Evolutionary conservation across 1,284 basidiomycete species (phyloP).

Genomic region (Trichosporon sp.): DNA sequence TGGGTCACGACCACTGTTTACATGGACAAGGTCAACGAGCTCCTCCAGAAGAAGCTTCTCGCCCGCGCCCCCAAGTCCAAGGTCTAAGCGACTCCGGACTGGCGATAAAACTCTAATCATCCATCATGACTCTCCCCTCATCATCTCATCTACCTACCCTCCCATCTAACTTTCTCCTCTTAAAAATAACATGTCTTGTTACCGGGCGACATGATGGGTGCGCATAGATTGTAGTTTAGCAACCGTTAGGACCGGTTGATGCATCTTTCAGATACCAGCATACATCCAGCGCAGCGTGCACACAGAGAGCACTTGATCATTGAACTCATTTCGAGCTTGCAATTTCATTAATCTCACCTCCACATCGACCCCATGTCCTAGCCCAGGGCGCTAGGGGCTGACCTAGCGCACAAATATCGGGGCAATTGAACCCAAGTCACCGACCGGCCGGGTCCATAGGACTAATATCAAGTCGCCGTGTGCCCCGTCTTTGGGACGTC

Average conservation of each 20-base stretch:
- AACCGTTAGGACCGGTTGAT: constrained; percentile 19
- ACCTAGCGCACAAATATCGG: constrained; percentile 1
- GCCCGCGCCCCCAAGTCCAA: constrained; percentile 31
- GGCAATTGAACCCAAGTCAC: not conserved
- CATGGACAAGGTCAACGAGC: constrained; percentile 73
- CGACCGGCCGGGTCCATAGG: constrained; percentile 14
- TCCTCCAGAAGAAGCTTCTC: constrained; percentile 45
- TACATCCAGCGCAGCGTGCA: not conserved
- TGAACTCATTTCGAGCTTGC: no score
- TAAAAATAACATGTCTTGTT: constrained; percentile 13
- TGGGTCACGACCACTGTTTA: constrained; percentile 91
- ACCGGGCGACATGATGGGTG: constrained; percentile 18
- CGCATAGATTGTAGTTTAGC: constrained; percentile 20
- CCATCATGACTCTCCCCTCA: constrained; percentile 19
- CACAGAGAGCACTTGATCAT: no score
- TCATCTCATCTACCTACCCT: constrained; percentile 7
- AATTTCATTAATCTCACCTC: no score
- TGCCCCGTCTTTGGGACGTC: not conserved
- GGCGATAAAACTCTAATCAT: not conserved
- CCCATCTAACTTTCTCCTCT: constrained; percentile 15
- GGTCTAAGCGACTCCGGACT: constrained; percentile 19
- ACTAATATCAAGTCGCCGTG: constrained; percentile 12
- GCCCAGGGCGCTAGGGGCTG: no score
- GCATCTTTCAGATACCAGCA: constrained; percentile 18
- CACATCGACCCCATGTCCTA: no score